A percentile compares a stretch with the other conserved stretches of the same genome.
phyloP scores from a whole-genome alignment of 2,329 filamentous ascomycete species.

The Xylaria sp. region DNA sequence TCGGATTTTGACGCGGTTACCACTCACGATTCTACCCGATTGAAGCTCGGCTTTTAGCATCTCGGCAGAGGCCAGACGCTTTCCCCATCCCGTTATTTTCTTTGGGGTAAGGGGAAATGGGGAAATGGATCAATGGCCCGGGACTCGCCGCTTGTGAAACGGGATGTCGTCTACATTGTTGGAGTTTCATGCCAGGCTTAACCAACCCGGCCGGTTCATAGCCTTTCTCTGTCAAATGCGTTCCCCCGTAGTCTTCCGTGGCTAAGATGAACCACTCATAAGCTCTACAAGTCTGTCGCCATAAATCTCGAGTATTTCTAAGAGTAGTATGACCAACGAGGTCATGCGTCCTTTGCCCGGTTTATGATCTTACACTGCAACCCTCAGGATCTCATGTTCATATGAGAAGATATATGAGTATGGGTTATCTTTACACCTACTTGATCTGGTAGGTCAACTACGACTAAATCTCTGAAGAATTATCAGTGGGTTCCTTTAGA shows the following conservation, averaged over 20 bases:
- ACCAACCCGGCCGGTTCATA: background rate
- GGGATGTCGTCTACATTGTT: slow-evolving; percentile 19
- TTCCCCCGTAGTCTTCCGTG: slow-evolving; percentile 28
- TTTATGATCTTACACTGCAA: background rate
- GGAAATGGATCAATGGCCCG: slow-evolving; percentile 16
- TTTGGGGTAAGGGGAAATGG: slow-evolving; percentile 17
- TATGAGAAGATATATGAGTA: background rate
- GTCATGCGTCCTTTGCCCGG: background rate
- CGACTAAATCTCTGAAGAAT: background rate
- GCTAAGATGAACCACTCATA: slow-evolving; percentile 6
- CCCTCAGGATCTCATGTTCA: background rate
- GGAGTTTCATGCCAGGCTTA: slow-evolving; percentile 7
- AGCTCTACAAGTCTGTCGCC: background rate
- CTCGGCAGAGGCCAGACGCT: slow-evolving; percentile 26
- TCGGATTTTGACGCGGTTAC: slow-evolving; percentile 43
- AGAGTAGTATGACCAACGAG: background rate
- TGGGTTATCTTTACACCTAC: background rate
- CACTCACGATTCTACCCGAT: slow-evolving; percentile 46
- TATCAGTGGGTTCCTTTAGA: background rate
- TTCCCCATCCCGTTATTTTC: slow-evolving; percentile 25
- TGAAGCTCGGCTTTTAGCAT: slow-evolving; percentile 45
- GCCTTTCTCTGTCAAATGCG: background rate
- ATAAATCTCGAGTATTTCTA: background rate
- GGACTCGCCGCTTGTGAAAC: slow-evolving; percentile 17
- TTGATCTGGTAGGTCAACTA: background rate